Conservation (phyloP, 108 stramenopile species). For the Aurantiochytrium sp. region DNA sequence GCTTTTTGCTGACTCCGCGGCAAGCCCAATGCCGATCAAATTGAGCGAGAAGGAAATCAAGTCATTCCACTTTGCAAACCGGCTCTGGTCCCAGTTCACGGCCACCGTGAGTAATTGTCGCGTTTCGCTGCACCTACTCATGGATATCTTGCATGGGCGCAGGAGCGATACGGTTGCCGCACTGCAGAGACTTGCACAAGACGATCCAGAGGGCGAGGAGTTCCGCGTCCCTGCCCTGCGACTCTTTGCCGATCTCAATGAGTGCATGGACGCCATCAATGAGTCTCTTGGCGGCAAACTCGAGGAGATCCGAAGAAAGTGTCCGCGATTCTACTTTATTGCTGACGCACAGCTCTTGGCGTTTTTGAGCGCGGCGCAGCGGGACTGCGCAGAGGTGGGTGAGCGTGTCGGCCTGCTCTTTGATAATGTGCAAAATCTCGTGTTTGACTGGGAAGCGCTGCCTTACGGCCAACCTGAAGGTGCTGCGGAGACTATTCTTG, state of each 20-base stretch:
- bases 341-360: not conserved
- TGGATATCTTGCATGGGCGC: not conserved
- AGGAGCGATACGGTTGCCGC: not conserved
- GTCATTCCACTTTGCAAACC: conserved; percentile 6
- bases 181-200: not conserved
- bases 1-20: not conserved
- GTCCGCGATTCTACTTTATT: not conserved
- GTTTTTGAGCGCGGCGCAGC: not conserved
- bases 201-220: not conserved
- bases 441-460: not conserved
- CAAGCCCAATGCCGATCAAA: not conserved
- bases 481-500: not conserved
- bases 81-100: not conserved
- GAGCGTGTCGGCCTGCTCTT: not conserved
- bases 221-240: not conserved
- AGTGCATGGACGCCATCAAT: conserved; percentile 15
- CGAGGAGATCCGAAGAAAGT: not conserved
- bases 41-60: not conserved
- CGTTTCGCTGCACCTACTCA: not conserved
- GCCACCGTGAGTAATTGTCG: not conserved
- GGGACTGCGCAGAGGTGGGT: not conserved
- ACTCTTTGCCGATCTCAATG: not conserved
- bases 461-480: not conserved
- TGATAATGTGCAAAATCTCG: not conserved
- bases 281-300: not conserved